Percentiles rank a stretch among this genome's conserved stretches.
Conservation (phyloP, 2,329 filamentous ascomycete species). For the Diatrype stigma region DNA sequence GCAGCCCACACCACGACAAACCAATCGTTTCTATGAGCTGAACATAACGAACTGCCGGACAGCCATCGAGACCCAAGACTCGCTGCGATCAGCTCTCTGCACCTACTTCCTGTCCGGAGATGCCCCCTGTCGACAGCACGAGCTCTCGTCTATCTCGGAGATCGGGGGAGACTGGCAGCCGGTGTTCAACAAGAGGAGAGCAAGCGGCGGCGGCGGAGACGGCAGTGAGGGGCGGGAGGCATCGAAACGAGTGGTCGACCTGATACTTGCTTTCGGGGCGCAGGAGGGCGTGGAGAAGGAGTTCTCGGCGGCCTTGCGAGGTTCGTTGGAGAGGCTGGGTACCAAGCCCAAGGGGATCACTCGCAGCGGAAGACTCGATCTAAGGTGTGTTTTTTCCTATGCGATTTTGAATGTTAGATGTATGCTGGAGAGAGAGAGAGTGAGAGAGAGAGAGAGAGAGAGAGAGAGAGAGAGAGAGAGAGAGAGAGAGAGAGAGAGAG, state of each 20-base stretch:
- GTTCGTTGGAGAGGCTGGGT: conserved; percentile 52
- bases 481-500: too few relatives aligned
- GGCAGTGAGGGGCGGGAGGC: conserved; percentile 22
- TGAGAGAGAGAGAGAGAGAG: too few relatives aligned
- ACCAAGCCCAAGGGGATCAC: conserved; percentile 44
- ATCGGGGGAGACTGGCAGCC: conserved; percentile 50
- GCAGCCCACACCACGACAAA: conserved; percentile 6
- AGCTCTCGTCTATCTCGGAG: conserved; percentile 44
- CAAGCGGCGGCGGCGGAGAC: conserved; percentile 16
- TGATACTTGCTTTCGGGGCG: conserved; percentile 57
- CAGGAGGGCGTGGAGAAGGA: conserved; percentile 50
- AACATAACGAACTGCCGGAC: conserved; percentile 37
- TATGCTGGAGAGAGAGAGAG: too few relatives aligned
- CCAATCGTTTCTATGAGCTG: conserved; percentile 44
- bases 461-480: too few relatives aligned
- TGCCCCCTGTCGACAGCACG: conserved; percentile 43
- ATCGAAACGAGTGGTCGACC: conserved; percentile 43
- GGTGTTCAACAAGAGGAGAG: conserved; percentile 39
- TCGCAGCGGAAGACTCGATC: conserved; percentile 53
- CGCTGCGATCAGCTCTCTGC: conserved; percentile 49
- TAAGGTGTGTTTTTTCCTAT: conserved; percentile 44
- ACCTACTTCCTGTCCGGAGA: conserved; percentile 46
- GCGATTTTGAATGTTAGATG: too few relatives aligned
- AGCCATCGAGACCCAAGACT: conserved; percentile 53
- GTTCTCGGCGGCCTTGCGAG: conserved; percentile 44